Conservation (phyloP, 2,329 filamentous ascomycete genomes). For the Colletotrichum eleusines region DNA sequence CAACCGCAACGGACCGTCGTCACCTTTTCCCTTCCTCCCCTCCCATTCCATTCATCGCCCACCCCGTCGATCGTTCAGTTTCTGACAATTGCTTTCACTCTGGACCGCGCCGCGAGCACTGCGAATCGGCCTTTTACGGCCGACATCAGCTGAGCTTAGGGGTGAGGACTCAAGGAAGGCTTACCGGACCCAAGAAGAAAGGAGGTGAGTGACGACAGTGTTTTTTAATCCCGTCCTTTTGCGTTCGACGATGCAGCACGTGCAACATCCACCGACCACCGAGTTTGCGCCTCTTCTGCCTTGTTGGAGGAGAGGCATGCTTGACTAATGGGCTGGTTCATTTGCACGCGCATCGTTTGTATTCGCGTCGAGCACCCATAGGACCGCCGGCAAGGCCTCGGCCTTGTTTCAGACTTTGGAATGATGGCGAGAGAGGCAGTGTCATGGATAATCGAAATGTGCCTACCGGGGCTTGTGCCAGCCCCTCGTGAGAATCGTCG, state of each 20-base stretch:
- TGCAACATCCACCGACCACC: background rate
- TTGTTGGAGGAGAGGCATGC: constrained; percentile 16
- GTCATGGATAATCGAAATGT: constrained; percentile 31
- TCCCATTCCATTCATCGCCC: constrained; percentile 39
- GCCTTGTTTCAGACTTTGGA: constrained; percentile 43
- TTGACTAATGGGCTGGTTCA: constrained; percentile 2
- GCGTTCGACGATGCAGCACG: background rate
- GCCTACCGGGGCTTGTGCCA: constrained; percentile 15
- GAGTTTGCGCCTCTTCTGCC: constrained; percentile 15
- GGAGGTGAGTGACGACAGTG: constrained; percentile 39
- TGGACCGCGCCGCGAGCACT: constrained; percentile 39
- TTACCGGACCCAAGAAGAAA: constrained; percentile 39
- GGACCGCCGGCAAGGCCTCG: constrained; percentile 27
- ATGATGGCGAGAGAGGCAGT: constrained; percentile 32
- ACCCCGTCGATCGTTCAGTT: constrained; percentile 32
- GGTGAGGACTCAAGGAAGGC: constrained; percentile 45
- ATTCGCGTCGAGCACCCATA: constrained; percentile 21
- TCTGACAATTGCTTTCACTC: constrained; percentile 29
- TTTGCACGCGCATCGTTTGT: constrained; percentile 24
- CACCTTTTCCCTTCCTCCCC: constrained; percentile 15
- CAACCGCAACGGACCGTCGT: constrained; percentile 33
- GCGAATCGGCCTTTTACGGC: constrained; percentile 46
- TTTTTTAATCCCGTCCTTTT: constrained; percentile 4
- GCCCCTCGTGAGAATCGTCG: constrained; percentile 36
- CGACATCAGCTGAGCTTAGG: constrained; percentile 46